Evolutionary conservation across 1,284 basidiomycete species (phyloP).

Genomic region (Paramarasmius palmivorus): DNA sequence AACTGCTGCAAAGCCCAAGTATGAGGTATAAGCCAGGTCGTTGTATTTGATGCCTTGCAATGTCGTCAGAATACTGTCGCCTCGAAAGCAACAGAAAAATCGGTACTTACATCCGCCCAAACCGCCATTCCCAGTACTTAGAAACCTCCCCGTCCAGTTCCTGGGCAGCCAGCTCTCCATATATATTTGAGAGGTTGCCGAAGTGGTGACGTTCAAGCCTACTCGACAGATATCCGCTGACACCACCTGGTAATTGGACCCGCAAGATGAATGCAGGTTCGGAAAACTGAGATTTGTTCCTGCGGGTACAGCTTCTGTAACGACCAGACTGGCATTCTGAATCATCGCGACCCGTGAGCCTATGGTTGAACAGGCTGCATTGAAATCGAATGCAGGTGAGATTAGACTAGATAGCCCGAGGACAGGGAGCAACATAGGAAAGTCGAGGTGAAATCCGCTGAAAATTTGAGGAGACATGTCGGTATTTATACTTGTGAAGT

Average conservation of each 20-base stretch:
- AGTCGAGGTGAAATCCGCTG: too few relatives aligned
- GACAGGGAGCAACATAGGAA: too few relatives aligned
- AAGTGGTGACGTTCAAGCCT: constrained; percentile 10
- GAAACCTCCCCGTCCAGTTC: constrained; percentile 16
- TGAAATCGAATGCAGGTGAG: neutral
- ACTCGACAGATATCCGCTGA: constrained; percentile 13
- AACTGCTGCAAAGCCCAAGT: constrained; percentile 11
- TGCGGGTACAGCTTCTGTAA: neutral
- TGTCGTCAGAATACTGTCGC: neutral
- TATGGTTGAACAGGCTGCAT: constrained; percentile 5
- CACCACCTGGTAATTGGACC: constrained; percentile 1
- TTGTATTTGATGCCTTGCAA: constrained; percentile 9
- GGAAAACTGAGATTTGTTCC: constrained; percentile 9
- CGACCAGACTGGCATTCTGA: constrained; percentile 2
- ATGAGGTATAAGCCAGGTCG: constrained; percentile 8
- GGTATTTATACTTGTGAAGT: too few relatives aligned
- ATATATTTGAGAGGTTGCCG: constrained; percentile 5
- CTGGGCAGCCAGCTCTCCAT: constrained; percentile 15
- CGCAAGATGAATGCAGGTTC: constrained; percentile 9
- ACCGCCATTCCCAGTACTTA: constrained; percentile 14
- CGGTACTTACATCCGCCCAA: constrained; percentile 12
- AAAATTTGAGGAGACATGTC: too few relatives aligned
- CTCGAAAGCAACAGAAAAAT: too few relatives aligned
- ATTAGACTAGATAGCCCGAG: too few relatives aligned
- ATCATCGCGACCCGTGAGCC: neutral